Evolutionary conservation across 164 flowering plant species (phyloP).

Genomic region (Malania oleifera): DNA sequence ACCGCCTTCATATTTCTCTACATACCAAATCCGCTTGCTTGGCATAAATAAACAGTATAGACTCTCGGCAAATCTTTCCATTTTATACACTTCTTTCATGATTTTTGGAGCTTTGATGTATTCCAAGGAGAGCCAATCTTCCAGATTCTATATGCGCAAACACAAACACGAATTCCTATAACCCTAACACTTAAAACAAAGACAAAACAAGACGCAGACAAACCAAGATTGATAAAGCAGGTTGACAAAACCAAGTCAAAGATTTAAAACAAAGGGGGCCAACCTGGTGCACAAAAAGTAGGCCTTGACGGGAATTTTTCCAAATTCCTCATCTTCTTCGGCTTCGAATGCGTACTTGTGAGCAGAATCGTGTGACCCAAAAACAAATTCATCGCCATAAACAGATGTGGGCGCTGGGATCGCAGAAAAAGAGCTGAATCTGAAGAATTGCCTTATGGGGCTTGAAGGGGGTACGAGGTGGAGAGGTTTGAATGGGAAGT

Average conservation of each 20-base stretch:
- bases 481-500: conserved; percentile 1
- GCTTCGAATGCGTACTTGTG: conserved; percentile 14
- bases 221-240: too few species aligned
- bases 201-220: too few species aligned
- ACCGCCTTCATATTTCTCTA: too few species aligned
- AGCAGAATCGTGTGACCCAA: conserved; percentile 20
- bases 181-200: not conserved
- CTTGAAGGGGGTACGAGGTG: conserved; percentile 6
- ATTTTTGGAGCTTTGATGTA: too few species aligned
- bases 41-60: too few species aligned
- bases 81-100: too few species aligned
- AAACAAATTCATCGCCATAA: conserved; percentile 25
- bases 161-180: not conserved
- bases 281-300: conserved; percentile 76
- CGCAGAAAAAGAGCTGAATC: conserved; percentile 37
- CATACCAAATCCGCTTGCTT: too few species aligned
- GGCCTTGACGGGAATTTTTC: conserved; percentile 63
- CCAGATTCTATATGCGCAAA: not conserved
- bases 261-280: not conserved
- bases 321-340: conserved; percentile 33
- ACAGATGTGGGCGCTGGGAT: conserved; percentile 28
- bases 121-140: not conserved
- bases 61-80: too few species aligned
- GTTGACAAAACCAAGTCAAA: too few species aligned
- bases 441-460: conserved; percentile 9